These are phyloP conservation scores for Luffa acutangula DNA, from an alignment of 306 rosid genomes.

Conservation along the genomic window DNA sequence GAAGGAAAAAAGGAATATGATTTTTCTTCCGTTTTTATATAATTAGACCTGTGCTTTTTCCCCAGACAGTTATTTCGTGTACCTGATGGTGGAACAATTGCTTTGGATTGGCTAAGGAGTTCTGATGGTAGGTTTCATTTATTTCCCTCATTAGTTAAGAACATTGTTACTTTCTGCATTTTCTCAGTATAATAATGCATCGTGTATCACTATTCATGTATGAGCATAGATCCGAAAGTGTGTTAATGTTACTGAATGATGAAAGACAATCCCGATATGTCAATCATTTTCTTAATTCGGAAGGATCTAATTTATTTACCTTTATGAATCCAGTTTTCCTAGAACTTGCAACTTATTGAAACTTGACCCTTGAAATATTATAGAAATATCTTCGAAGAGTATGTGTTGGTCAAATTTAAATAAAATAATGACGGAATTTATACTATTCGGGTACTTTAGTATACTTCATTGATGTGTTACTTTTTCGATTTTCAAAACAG, in stretches of 20 bases:
- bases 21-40: background rate
- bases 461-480: background rate
- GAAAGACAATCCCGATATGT: background rate
- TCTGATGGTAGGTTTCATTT: constrained; percentile 35
- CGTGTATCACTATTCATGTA: background rate
- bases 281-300: background rate
- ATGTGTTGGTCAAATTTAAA: background rate
- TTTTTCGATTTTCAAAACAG: background rate
- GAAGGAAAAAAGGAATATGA: background rate
- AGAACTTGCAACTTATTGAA: background rate
- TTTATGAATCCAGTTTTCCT: background rate
- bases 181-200: background rate
- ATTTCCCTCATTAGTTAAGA: constrained; percentile 6
- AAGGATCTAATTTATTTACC: background rate
- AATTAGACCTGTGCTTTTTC: background rate
- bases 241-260: background rate
- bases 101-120: constrained; percentile 53
- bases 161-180: background rate
- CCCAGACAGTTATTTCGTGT: constrained; percentile 48
- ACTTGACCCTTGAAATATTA: background rate
- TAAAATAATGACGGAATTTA: background rate
- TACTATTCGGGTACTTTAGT: background rate
- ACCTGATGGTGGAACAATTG: constrained; percentile 66
- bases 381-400: background rate
- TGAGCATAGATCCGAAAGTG: background rate